These are phyloP conservation scores for Pseudohyphozyma bogoriensis DNA, from an alignment of 768 basidiomycete species.

Conservation along the genomic window DNA sequence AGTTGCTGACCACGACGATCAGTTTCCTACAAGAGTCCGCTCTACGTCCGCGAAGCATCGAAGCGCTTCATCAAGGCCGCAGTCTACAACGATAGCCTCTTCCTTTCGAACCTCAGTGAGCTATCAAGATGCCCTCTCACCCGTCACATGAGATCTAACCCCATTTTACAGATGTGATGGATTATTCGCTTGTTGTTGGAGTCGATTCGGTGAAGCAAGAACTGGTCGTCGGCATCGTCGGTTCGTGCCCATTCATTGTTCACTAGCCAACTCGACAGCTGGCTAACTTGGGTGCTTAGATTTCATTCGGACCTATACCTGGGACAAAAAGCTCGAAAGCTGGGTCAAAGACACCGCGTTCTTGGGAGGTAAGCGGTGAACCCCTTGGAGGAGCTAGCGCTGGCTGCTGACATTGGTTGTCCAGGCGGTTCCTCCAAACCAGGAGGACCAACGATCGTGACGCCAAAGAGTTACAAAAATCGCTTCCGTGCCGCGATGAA, in stretches of 20 bases:
- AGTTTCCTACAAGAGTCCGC: slow-evolving; percentile 78
- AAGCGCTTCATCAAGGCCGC: slow-evolving; percentile 85
- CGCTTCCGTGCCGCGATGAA: slow-evolving; percentile 33
- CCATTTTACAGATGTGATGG: slow-evolving; percentile 41
- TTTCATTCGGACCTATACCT: slow-evolving; percentile 89
- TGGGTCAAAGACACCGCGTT: slow-evolving; percentile 96
- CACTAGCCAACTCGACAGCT: not conserved
- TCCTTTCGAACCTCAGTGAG: slow-evolving; percentile 71
- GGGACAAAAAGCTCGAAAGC: slow-evolving; percentile 97
- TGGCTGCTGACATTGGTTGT: not conserved
- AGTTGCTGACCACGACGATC: slow-evolving; percentile 1
- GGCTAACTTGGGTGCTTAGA: slow-evolving; percentile 44
- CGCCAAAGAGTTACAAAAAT: slow-evolving; percentile 77
- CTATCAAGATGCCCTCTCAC: not conserved
- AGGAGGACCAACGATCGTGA: slow-evolving; percentile 93
- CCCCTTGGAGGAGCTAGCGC: too few species aligned
- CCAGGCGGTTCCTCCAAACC: slow-evolving; percentile 14
- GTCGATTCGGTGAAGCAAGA: slow-evolving; percentile 83
- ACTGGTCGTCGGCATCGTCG: slow-evolving; percentile 92
- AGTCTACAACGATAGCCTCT: slow-evolving; percentile 88
- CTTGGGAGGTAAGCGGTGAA: slow-evolving; percentile 52
- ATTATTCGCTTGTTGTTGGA: slow-evolving; percentile 91
- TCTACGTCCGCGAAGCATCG: slow-evolving; percentile 92
- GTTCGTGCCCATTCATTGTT: slow-evolving; percentile 47
- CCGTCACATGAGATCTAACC: not conserved